Percentiles rank a stretch among this genome's conserved stretches.
phyloP scores from a whole-genome alignment of 192 early-diverging fungal genomes.

The Coemansia sp. region DNA sequence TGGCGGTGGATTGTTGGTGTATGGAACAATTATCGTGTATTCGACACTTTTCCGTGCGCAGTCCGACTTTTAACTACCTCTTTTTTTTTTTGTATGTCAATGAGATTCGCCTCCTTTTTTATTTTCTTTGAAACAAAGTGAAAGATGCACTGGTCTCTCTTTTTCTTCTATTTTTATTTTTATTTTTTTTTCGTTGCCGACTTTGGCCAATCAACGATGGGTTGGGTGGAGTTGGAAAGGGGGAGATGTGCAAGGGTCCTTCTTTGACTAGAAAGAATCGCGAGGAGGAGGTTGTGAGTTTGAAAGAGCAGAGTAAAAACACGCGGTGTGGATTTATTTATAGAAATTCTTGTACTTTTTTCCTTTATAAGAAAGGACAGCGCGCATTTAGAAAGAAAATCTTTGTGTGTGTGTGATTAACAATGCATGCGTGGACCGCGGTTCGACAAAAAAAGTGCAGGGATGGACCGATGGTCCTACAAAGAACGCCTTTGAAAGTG shows the following conservation, averaged over 20 bases:
- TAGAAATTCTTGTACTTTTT: neutral
- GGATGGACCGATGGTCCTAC: neutral
- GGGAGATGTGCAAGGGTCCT: neutral
- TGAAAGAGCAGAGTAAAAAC: neutral
- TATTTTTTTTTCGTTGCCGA: neutral
- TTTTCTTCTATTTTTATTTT: neutral
- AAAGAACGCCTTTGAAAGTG: neutral
- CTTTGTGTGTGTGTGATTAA: neutral
- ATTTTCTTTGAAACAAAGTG: neutral
- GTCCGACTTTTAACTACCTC: slow-evolving; percentile 33
- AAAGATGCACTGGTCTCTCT: neutral
- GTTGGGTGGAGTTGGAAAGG: neutral
- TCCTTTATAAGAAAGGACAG: neutral
- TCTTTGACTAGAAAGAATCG: neutral
- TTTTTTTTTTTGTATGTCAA: neutral
- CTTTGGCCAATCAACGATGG: neutral
- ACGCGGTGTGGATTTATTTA: neutral
- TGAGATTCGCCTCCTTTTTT: neutral
- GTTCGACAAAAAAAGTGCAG: neutral
- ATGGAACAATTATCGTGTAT: slow-evolving; percentile 79
- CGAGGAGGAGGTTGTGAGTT: neutral
- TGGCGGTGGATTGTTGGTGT: slow-evolving; percentile 88
- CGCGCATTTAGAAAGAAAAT: neutral
- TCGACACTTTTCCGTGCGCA: slow-evolving; percentile 48
- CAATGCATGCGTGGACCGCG: slow-evolving; percentile 6